Conservation (phyloP, 176 grass and related monocot genomes). For the Oryza meyeriana region DNA sequence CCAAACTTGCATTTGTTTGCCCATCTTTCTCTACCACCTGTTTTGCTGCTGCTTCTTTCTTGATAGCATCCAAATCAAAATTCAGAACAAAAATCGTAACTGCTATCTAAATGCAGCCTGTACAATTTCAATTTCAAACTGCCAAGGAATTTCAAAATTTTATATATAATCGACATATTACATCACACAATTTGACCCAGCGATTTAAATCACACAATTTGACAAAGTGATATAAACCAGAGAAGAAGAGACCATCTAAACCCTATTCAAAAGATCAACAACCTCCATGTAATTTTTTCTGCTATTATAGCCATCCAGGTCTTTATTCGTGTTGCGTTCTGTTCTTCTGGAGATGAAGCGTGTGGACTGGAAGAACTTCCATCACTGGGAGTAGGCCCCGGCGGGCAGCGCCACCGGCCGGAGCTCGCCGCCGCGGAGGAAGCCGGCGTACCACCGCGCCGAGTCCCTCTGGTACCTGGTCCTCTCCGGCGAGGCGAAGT, state of each 20-base stretch:
- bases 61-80: not conserved
- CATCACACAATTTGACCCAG: not conserved
- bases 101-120: no score
- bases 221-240: not conserved
- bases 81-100: not conserved
- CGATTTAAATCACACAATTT: no score
- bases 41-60: not conserved
- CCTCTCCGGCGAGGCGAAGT: slow-evolving; percentile 47
- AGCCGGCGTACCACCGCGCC: slow-evolving; percentile 64
- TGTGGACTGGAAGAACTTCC: not conserved
- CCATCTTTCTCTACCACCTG: not conserved
- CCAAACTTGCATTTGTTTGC: not conserved
- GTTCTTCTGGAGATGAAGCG: not conserved
- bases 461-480: slow-evolving; percentile 68
- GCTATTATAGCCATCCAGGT: not conserved
- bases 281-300: not conserved
- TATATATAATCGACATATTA: not conserved
- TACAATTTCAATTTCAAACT: not conserved
- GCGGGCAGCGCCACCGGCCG: slow-evolving; percentile 32
- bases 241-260: not conserved
- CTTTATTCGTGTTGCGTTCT: not conserved
- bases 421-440: slow-evolving; percentile 46
- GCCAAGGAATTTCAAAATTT: not conserved
- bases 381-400: slow-evolving; percentile 38
- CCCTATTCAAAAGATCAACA: not conserved